phyloP scores from a whole-genome alignment of 106 monocot species.

The Dendrobium officinale region DNA sequence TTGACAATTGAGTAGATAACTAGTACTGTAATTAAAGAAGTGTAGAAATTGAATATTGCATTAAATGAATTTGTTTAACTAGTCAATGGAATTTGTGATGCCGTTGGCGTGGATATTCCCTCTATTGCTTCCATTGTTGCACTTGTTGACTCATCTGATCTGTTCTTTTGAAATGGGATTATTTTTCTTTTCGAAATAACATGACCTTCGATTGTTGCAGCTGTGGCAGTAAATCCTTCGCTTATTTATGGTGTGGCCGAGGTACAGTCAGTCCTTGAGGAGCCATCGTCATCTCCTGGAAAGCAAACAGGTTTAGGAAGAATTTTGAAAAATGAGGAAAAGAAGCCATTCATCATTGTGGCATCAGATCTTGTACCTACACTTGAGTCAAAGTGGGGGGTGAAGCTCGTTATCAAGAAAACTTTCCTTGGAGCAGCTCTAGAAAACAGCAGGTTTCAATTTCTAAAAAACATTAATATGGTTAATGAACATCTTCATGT shows the following conservation, averaged over 20 bases:
- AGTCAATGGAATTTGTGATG: background rate
- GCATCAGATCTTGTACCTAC: slow-evolving; percentile 74
- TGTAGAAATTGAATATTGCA: background rate
- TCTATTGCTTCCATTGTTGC: background rate
- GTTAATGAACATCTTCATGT: background rate
- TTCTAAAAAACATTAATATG: background rate
- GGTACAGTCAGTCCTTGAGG: slow-evolving; percentile 30
- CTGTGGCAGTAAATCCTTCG: slow-evolving; percentile 87
- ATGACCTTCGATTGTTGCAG: slow-evolving; percentile 34
- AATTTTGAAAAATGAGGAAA: slow-evolving; percentile 31
- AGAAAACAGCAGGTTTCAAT: slow-evolving; percentile 71
- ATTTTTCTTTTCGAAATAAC: slow-evolving; percentile 2
- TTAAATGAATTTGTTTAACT: background rate
- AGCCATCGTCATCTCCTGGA: slow-evolving; percentile 18
- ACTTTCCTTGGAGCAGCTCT: slow-evolving; percentile 70
- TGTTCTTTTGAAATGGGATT: background rate
- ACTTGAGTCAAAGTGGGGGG: slow-evolving; percentile 80
- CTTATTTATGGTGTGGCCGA: slow-evolving; percentile 73
- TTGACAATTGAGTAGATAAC: too few relatives aligned
- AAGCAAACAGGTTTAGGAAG: slow-evolving; percentile 37
- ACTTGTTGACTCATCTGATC: background rate
- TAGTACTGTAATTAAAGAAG: background rate
- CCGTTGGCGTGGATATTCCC: background rate
- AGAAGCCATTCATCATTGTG: slow-evolving; percentile 54
- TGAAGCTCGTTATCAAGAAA: slow-evolving; percentile 62